Evolutionary conservation across 805 yeast genomes (phyloP).

Genomic region (Pichia rugopelliculosa): DNA sequence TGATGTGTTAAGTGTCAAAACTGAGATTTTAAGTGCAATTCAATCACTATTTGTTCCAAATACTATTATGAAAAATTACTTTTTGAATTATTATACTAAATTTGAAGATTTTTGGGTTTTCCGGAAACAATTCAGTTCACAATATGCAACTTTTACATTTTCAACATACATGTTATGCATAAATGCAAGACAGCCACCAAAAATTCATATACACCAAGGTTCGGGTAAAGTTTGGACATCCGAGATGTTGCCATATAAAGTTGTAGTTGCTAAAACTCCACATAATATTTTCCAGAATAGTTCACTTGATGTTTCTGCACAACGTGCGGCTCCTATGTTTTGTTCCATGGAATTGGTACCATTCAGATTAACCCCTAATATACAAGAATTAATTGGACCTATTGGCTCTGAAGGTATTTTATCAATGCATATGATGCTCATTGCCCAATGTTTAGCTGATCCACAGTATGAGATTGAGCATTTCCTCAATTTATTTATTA

Average conservation of each 20-base stretch:
- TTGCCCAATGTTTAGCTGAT: conserved; percentile 82
- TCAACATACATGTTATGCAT: conserved; percentile 93
- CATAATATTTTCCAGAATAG: conserved; percentile 36
- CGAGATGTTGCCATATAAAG: conserved; percentile 90
- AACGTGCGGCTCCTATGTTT: conserved; percentile 72
- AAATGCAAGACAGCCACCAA: conserved; percentile 88
- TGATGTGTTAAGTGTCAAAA: conserved; percentile 78
- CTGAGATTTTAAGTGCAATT: conserved; percentile 85
- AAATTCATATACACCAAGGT: conserved; percentile 70
- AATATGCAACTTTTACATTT: conserved; percentile 88
- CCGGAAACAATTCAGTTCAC: conserved; percentile 90
- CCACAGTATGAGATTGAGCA: conserved; percentile 91
- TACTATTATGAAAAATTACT: conserved; percentile 73
- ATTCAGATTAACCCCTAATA: conserved; percentile 91
- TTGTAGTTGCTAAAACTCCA: conserved; percentile 44
- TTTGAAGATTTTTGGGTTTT: conserved; percentile 97
- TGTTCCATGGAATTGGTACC: conserved; percentile 91
- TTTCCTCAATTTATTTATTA: conserved; percentile 84
- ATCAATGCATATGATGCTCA: conserved; percentile 73
- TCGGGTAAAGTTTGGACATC: conserved; percentile 91
- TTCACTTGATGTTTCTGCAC: conserved; percentile 39
- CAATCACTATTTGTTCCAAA: conserved; percentile 84
- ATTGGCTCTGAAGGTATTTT: conserved; percentile 89
- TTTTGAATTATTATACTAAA: conserved; percentile 56
- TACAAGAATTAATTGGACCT: conserved; percentile 90